These are phyloP conservation scores for Myrmaecium sp. DNA, from an alignment of 2,329 filamentous ascomycete genomes.

Conservation along the genomic window DNA sequence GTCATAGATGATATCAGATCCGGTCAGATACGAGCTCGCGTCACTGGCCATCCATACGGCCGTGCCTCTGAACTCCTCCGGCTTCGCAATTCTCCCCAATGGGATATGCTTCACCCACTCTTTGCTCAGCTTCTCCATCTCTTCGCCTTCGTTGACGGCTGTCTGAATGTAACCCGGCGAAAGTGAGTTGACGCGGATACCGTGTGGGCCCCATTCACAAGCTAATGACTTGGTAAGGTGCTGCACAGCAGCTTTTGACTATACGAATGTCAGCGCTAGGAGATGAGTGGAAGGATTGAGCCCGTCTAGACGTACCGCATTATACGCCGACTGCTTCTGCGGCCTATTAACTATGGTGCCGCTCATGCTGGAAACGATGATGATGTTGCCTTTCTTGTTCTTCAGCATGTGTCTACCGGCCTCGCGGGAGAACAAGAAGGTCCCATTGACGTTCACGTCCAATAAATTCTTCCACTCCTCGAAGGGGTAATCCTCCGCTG, in stretches of 20 bases:
- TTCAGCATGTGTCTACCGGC: slow-evolving; percentile 21
- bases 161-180: slow-evolving; percentile 5
- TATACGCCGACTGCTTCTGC: slow-evolving; percentile 21
- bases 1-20: not conserved
- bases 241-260: not conserved
- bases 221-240: not conserved
- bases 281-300: not conserved
- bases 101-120: slow-evolving; percentile 22
- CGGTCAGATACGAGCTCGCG: not conserved
- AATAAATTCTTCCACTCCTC: slow-evolving; percentile 63
- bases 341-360: slow-evolving; percentile 16
- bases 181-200: slow-evolving; percentile 5
- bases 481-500: slow-evolving; percentile 58
- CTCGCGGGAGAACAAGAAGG: slow-evolving; percentile 57
- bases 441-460: slow-evolving; percentile 67
- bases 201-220: slow-evolving; percentile 9
- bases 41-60: slow-evolving; percentile 6
- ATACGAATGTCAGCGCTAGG: not conserved
- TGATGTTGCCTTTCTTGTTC: slow-evolving; percentile 12
- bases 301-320: slow-evolving; percentile 12
- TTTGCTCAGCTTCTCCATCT: slow-evolving; percentile 15
- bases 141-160: slow-evolving; percentile 17
- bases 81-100: slow-evolving; percentile 19
- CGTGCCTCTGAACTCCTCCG: slow-evolving; percentile 21
- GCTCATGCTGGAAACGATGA: slow-evolving; percentile 13